Conservation (phyloP, 208 protist species). For the Leishmania tarentolae region DNA sequence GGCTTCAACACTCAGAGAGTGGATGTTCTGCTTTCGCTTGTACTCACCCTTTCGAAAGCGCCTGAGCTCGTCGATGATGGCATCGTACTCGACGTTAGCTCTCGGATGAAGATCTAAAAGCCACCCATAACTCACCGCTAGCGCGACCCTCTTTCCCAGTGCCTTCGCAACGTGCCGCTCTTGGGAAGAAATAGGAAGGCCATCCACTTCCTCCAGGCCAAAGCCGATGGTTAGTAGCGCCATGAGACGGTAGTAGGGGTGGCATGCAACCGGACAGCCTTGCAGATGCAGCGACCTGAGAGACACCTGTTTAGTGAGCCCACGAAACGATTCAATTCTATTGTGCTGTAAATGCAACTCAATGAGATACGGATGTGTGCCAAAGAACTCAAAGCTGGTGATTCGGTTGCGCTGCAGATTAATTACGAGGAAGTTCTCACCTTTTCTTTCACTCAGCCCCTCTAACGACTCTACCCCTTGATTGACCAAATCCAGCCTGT, state of each 20-base stretch:
- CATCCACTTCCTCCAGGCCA: conserved; percentile 65
- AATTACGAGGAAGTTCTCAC: conserved; percentile 61
- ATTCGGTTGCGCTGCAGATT: conserved; percentile 66
- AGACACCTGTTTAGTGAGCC: conserved; percentile 67
- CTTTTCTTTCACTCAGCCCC: conserved; percentile 45
- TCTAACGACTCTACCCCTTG: conserved; percentile 49
- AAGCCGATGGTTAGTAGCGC: conserved; percentile 66
- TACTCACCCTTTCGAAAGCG: conserved; percentile 18
- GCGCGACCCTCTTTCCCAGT: conserved; percentile 45
- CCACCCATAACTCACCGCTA: conserved; percentile 86
- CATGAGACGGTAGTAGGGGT: conserved; percentile 86
- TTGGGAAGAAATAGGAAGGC: conserved; percentile 41
- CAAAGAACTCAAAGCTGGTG: conserved; percentile 64
- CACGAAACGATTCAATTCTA: conserved; percentile 54
- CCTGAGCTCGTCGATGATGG: conserved; percentile 52
- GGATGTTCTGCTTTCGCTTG: not conserved
- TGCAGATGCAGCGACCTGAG: conserved; percentile 53
- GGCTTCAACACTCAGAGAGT: conserved; percentile 2
- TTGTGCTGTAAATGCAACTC: conserved; percentile 66
- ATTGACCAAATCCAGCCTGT: conserved; percentile 50
- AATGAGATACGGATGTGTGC: conserved; percentile 70
- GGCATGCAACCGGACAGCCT: conserved; percentile 65
- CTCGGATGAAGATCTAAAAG: conserved; percentile 52
- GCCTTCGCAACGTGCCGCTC: conserved; percentile 51
- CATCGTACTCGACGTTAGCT: conserved; percentile 44